Percentiles rank a stretch among this genome's conserved stretches.
phyloP scores from a whole-genome alignment of 2,329 filamentous ascomycete species.

The Neonectria faginata region DNA sequence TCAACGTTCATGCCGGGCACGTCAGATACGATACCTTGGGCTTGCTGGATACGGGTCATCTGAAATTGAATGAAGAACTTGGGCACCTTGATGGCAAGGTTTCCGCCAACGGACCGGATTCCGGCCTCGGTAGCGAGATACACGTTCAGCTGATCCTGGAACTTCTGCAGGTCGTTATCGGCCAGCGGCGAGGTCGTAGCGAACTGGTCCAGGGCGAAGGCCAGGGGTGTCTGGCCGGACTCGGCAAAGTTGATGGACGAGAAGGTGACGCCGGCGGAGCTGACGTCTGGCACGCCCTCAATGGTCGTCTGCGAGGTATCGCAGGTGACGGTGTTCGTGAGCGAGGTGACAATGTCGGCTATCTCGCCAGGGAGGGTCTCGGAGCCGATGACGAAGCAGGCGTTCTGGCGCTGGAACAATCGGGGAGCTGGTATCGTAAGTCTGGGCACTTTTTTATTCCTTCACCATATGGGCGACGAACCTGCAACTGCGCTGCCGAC shows the following conservation, averaged over 20 bases:
- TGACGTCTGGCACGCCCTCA: constrained; percentile 67
- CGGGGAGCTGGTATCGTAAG: constrained; percentile 27
- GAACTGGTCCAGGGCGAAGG: constrained; percentile 66
- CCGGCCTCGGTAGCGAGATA: constrained; percentile 72
- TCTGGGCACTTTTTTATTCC: background rate
- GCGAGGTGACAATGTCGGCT: constrained; percentile 53
- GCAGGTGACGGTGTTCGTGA: constrained; percentile 63
- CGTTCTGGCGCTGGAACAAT: constrained; percentile 46
- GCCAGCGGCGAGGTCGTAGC: constrained; percentile 63
- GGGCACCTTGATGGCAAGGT: constrained; percentile 68
- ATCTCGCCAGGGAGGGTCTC: constrained; percentile 63
- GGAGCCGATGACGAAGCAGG: constrained; percentile 68
- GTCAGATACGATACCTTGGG: constrained; percentile 65
- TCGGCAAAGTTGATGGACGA: constrained; percentile 67
- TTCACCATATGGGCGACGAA: constrained; percentile 11
- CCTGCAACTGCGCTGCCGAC: constrained; percentile 37
- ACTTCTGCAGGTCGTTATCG: constrained; percentile 60
- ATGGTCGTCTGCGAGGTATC: constrained; percentile 60
- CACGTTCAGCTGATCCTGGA: constrained; percentile 65
- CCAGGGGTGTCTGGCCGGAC: constrained; percentile 60
- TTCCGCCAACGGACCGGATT: constrained; percentile 64
- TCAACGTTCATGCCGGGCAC: constrained; percentile 66
- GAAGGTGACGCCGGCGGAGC: constrained; percentile 62
- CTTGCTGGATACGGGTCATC: constrained; percentile 68
- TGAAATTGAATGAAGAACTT: constrained; percentile 74